These are phyloP conservation scores for Phytophthora ohioensis DNA, from an alignment of 352 stramenopile species.

Conservation along the genomic window DNA sequence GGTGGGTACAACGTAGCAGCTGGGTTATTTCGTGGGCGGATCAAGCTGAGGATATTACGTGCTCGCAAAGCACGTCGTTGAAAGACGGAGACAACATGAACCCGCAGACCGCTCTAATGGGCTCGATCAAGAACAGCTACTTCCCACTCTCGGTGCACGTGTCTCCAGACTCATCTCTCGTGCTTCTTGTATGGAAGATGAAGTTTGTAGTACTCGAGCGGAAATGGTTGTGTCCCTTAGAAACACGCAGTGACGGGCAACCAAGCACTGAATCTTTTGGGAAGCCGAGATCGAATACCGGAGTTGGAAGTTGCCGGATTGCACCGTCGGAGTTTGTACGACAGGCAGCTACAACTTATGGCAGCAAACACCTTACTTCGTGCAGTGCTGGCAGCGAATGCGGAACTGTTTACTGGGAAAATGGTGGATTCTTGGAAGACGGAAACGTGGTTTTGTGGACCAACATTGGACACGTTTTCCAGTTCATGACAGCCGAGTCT, in stretches of 20 bases:
- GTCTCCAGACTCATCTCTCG: constrained; percentile 63
- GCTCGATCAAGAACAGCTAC: constrained; percentile 83
- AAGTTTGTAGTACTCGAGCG: constrained; percentile 82
- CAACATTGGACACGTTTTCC: constrained; percentile 68
- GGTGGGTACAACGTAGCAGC: constrained; percentile 81
- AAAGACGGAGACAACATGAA: constrained; percentile 88
- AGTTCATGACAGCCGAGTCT: constrained; percentile 52
- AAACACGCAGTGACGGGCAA: constrained; percentile 29
- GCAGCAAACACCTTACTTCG: constrained; percentile 17
- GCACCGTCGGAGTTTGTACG: constrained; percentile 40
- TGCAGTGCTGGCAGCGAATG: constrained; percentile 14
- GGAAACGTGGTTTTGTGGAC: constrained; percentile 76
- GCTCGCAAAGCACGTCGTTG: constrained; percentile 82
- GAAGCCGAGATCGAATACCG: constrained; percentile 43
- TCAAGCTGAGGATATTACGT: constrained; percentile 86
- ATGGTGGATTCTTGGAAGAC: constrained; percentile 73
- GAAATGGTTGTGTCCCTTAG: constrained; percentile 79
- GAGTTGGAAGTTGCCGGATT: constrained; percentile 64
- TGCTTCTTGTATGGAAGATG: constrained; percentile 82
- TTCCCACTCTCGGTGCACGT: constrained; percentile 71
- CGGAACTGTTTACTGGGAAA: constrained; percentile 56
- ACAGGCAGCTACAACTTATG: constrained; percentile 25
- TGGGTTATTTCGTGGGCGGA: constrained; percentile 89
- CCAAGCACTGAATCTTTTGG: constrained; percentile 29
- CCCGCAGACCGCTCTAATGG: constrained; percentile 80